Percentiles rank a stretch among this genome's conserved stretches.
These are phyloP conservation scores for Scytalidium lignicola DNA, from an alignment of 2,329 filamentous ascomycete species.

Conservation along the genomic window DNA sequence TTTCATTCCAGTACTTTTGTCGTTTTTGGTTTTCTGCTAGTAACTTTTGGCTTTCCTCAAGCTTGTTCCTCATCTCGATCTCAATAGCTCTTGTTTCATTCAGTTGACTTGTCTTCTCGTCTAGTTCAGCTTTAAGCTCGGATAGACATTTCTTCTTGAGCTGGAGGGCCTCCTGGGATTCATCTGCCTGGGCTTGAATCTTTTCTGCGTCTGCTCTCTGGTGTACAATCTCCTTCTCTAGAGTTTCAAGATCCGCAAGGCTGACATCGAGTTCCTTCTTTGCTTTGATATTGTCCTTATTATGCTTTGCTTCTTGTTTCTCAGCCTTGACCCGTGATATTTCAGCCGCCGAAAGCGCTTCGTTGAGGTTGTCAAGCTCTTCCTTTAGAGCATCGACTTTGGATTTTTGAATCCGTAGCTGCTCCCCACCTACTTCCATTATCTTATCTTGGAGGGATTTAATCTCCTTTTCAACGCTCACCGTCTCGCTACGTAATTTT, in stretches of 20 bases:
- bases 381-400: conserved; percentile 87
- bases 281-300: conserved; percentile 75
- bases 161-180: conserved; percentile 73
- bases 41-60: conserved; percentile 92
- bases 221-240: conserved; percentile 72
- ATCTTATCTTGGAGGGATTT: conserved; percentile 92
- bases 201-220: conserved; percentile 73
- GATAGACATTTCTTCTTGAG: conserved; percentile 77
- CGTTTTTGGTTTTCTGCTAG: conserved; percentile 82
- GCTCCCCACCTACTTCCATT: conserved; percentile 95
- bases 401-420: conserved; percentile 81
- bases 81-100: conserved; percentile 86
- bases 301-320: conserved; percentile 82
- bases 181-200: conserved; percentile 67
- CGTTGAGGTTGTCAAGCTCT: conserved; percentile 73
- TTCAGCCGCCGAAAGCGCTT: conserved; percentile 81
- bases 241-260: conserved; percentile 65
- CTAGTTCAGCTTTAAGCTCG: conserved; percentile 75
- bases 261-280: conserved; percentile 72
- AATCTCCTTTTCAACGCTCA: conserved; percentile 87
- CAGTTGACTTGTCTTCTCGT: conserved; percentile 78
- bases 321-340: conserved; percentile 88
- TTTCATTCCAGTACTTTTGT: conserved; percentile 81
- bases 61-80: conserved; percentile 97
- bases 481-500: conserved; percentile 77